A percentile compares a stretch with the other conserved stretches of the same genome.
These are phyloP conservation scores for Sanguinoderma infundibulare DNA, from an alignment of 1,284 basidiomycete genomes.

Conservation along the genomic window DNA sequence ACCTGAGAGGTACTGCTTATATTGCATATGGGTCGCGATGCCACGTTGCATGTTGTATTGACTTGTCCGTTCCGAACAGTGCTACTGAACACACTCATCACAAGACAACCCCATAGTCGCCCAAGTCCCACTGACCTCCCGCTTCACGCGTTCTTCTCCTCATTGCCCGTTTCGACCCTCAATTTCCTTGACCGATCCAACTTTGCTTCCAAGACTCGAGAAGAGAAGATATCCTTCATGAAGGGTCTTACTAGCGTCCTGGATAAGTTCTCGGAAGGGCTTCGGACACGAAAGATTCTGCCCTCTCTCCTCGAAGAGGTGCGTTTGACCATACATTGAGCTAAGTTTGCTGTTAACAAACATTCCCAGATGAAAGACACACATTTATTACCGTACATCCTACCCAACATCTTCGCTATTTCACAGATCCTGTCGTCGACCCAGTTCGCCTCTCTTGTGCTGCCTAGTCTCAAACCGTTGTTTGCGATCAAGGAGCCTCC, in stretches of 20 bases:
- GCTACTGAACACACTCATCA: slow-evolving; percentile 79
- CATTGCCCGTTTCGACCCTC: slow-evolving; percentile 94
- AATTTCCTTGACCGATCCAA: slow-evolving; percentile 96
- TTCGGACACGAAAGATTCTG: slow-evolving; percentile 90
- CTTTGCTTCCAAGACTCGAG: slow-evolving; percentile 91
- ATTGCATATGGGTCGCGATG: too few relatives aligned
- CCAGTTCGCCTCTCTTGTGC: slow-evolving; percentile 83
- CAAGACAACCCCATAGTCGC: slow-evolving; percentile 74
- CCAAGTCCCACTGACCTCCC: slow-evolving; percentile 83
- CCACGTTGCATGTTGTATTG: background rate
- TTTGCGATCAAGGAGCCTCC: slow-evolving; percentile 95
- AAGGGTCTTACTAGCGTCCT: slow-evolving; percentile 88
- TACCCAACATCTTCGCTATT: slow-evolving; percentile 98
- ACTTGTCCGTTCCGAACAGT: slow-evolving; percentile 46
- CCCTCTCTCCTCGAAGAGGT: slow-evolving; percentile 95
- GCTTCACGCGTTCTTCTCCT: slow-evolving; percentile 91
- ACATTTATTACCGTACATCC: slow-evolving; percentile 90
- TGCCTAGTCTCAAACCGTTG: slow-evolving; percentile 90
- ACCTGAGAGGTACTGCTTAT: slow-evolving; percentile 62
- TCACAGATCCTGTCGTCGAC: slow-evolving; percentile 75
- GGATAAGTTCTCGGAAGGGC: slow-evolving; percentile 85
- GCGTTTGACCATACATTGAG: slow-evolving; percentile 22
- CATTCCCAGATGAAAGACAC: slow-evolving; percentile 85
- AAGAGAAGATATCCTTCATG: slow-evolving; percentile 97
- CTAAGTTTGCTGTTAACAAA: background rate